phyloP scores from a whole-genome alignment of 768 basidiomycete genomes.

The Boletus patriciae region DNA sequence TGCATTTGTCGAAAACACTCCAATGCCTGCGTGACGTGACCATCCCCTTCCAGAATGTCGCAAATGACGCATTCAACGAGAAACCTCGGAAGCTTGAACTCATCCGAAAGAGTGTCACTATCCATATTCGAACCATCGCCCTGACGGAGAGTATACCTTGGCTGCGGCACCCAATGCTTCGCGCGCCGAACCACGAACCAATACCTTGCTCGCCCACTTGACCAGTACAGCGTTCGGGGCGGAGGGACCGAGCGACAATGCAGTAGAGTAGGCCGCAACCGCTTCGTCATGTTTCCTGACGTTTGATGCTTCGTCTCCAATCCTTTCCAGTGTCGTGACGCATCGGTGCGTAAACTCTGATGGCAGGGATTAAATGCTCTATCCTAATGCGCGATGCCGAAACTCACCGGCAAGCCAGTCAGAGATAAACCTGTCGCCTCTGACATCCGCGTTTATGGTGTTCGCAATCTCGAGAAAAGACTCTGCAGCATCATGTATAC shows the following conservation, averaged over 20 bases:
- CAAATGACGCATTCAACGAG: background rate
- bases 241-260: background rate
- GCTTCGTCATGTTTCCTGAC: background rate
- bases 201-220: background rate
- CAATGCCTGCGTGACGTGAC: background rate
- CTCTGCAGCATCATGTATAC: background rate
- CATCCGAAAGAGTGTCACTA: background rate
- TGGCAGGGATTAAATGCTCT: background rate
- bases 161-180: background rate
- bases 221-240: background rate
- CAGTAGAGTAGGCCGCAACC: background rate
- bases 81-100: constrained; percentile 2
- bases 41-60: background rate
- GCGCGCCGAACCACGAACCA: background rate
- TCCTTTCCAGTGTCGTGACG: background rate
- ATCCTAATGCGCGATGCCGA: accelerated
- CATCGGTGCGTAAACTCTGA: constrained; percentile 7
- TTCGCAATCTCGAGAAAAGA: background rate
- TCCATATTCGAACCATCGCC: background rate
- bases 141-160: background rate
- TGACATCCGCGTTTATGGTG: background rate
- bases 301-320: background rate
- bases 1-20: constrained; percentile 1
- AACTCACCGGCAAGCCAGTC: constrained; percentile 11
- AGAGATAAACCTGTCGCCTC: background rate